Conservation (phyloP, 306 rosid genomes). For the Carpinus fangiana region DNA sequence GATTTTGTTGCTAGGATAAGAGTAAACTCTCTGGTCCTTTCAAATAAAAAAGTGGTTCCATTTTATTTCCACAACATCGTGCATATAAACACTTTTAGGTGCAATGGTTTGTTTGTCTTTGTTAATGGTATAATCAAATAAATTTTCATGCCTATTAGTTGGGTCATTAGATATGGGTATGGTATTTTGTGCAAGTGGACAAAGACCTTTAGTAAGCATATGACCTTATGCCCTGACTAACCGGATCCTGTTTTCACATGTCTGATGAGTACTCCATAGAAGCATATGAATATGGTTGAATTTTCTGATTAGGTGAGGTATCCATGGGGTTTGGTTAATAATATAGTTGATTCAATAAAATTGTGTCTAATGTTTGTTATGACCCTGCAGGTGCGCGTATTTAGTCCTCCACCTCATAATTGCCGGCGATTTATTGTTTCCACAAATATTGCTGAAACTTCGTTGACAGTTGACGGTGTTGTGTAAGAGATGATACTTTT, state of each 20-base stretch:
- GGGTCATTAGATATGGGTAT: neutral
- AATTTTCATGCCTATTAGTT: neutral
- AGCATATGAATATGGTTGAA: neutral
- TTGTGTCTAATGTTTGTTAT: constrained; percentile 8
- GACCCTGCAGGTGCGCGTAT: constrained; percentile 80
- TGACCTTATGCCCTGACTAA: neutral
- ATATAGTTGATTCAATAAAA: neutral
- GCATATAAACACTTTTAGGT: neutral
- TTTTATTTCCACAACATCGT: neutral
- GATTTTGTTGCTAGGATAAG: neutral
- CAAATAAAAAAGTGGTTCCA: neutral
- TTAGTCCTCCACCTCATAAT: constrained; percentile 82
- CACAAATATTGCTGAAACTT: constrained; percentile 97
- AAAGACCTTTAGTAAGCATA: neutral
- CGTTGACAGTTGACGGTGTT: constrained; percentile 97
- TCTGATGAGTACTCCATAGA: neutral
- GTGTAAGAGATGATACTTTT: constrained; percentile 64
- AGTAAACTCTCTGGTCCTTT: neutral
- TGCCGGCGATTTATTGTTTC: constrained; percentile 96
- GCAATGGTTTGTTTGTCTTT: neutral
- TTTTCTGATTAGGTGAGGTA: neutral
- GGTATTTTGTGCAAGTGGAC: neutral
- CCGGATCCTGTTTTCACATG: neutral
- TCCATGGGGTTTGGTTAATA: neutral
- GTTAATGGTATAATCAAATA: neutral